A percentile compares a stretch with the other conserved stretches of the same genome.
These are phyloP conservation scores for Trametes sanguinea DNA, from an alignment of 768 basidiomycete genomes.

Conservation along the genomic window DNA sequence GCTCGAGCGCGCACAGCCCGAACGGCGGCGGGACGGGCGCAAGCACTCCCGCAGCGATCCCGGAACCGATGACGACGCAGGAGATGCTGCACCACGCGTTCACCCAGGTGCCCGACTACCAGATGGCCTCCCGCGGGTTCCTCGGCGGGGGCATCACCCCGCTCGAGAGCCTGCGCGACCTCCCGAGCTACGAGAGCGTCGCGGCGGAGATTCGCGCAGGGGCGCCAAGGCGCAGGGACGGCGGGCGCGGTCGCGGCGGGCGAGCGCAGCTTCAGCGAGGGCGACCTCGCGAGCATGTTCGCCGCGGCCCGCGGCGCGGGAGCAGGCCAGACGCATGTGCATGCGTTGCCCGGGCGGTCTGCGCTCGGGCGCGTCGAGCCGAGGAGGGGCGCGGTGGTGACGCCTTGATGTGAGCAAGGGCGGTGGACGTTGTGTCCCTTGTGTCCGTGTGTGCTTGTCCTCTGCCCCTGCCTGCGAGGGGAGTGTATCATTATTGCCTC, in stretches of 20 bases:
- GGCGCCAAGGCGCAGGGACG: constrained; percentile 15
- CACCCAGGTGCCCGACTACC: constrained; percentile 85
- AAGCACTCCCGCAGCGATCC: constrained; percentile 10
- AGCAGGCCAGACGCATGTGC: not conserved
- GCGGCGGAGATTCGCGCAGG: constrained; percentile 21
- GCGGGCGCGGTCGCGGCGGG: constrained; percentile 10
- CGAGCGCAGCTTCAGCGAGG: constrained; percentile 29
- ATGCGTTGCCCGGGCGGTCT: constrained; percentile 5
- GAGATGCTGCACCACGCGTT: constrained; percentile 60
- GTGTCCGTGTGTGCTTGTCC: no score
- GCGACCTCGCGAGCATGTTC: constrained; percentile 28
- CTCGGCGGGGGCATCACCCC: constrained; percentile 89
- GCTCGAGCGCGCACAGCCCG: constrained; percentile 12
- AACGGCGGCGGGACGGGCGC: constrained; percentile 6
- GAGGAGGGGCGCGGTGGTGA: constrained; percentile 8
- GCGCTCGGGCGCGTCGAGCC: constrained; percentile 10
- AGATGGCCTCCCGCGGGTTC: constrained; percentile 81
- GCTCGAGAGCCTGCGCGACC: constrained; percentile 66
- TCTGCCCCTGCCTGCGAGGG: not conserved
- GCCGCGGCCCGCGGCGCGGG: constrained; percentile 6
- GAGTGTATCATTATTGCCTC: constrained; percentile 20
- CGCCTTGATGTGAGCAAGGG: not conserved
- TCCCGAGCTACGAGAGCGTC: constrained; percentile 86
- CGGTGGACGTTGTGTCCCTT: no score
- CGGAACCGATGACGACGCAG: constrained; percentile 33